A percentile compares a stretch with the other conserved stretches of the same genome.
Conservation (phyloP, 139 green algal species). For the Volvox africanus region DNA sequence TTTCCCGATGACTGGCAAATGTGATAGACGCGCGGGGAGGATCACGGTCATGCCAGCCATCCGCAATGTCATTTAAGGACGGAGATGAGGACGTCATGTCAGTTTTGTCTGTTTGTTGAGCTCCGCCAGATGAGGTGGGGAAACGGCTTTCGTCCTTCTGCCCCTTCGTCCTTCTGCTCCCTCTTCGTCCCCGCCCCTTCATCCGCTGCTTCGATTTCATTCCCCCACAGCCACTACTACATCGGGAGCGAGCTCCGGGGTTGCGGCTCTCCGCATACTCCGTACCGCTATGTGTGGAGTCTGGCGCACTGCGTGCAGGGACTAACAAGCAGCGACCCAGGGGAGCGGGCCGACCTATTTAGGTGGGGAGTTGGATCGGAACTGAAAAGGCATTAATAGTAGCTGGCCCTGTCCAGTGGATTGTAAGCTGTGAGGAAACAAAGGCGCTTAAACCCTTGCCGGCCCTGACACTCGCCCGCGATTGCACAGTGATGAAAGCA, state of each 20-base stretch:
- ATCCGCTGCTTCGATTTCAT: background rate
- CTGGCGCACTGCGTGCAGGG: conserved; percentile 62
- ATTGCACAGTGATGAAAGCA: no score
- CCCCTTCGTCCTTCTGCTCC: no score
- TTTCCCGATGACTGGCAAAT: no score
- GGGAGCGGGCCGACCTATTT: conserved; percentile 44
- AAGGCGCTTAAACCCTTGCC: background rate
- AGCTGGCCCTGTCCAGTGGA: background rate
- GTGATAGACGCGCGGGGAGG: no score
- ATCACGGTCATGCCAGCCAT: no score
- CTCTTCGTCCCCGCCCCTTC: no score
- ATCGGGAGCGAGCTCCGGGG: conserved; percentile 56
- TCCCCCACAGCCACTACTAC: conserved; percentile 59
- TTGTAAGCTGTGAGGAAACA: no score
- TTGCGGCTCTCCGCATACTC: conserved; percentile 71
- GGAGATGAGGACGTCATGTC: no score
- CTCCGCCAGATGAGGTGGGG: no score
- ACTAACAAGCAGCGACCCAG: conserved; percentile 49
- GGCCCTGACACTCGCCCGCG: background rate
- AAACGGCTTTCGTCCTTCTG: no score
- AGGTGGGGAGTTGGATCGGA: background rate
- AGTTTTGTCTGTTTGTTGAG: no score
- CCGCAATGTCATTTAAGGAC: no score
- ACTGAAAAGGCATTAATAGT: background rate
- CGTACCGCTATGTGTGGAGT: conserved; percentile 60